phyloP scores from a whole-genome alignment of 2,329 filamentous ascomycete genomes.

The Hyphodiscus sp. region DNA sequence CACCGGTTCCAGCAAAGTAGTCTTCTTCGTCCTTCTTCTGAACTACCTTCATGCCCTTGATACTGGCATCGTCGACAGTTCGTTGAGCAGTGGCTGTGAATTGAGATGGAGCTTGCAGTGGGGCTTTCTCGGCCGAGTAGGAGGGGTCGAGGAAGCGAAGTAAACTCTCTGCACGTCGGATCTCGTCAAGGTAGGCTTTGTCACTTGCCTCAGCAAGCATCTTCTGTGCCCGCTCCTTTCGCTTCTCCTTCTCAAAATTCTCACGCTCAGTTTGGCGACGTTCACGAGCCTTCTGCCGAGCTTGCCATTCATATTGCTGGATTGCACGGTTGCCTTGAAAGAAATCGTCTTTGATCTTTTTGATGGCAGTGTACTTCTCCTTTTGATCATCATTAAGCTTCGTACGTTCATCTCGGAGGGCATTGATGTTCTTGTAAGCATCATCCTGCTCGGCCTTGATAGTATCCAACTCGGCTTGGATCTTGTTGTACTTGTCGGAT shows the following conservation, averaged over 20 bases:
- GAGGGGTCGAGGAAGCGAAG: constrained; percentile 87
- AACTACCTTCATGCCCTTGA: constrained; percentile 79
- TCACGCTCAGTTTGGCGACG: constrained; percentile 76
- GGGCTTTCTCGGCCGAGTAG: constrained; percentile 58
- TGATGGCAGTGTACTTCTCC: constrained; percentile 74
- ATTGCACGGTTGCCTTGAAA: constrained; percentile 77
- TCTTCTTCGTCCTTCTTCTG: constrained; percentile 92
- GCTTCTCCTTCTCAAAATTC: constrained; percentile 62
- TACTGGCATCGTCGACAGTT: constrained; percentile 73
- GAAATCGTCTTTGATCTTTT: constrained; percentile 85
- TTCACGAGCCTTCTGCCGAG: constrained; percentile 68
- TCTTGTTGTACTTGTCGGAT: constrained; percentile 75
- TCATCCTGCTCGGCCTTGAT: constrained; percentile 92
- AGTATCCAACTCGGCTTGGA: constrained; percentile 80
- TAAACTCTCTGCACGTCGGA: constrained; percentile 78
- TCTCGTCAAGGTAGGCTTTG: constrained; percentile 88
- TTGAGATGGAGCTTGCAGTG: constrained; percentile 58
- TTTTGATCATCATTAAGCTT: constrained; percentile 81
- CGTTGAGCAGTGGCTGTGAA: constrained; percentile 74
- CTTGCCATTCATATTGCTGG: constrained; percentile 76
- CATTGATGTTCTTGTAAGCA: constrained; percentile 80
- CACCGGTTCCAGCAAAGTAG: constrained; percentile 66
- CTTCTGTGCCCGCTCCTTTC: constrained; percentile 69
- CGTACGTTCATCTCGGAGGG: constrained; percentile 77
- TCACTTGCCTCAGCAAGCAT: constrained; percentile 76